phyloP scores from a whole-genome alignment of 208 protist species.

The Zelonia costaricensis region DNA sequence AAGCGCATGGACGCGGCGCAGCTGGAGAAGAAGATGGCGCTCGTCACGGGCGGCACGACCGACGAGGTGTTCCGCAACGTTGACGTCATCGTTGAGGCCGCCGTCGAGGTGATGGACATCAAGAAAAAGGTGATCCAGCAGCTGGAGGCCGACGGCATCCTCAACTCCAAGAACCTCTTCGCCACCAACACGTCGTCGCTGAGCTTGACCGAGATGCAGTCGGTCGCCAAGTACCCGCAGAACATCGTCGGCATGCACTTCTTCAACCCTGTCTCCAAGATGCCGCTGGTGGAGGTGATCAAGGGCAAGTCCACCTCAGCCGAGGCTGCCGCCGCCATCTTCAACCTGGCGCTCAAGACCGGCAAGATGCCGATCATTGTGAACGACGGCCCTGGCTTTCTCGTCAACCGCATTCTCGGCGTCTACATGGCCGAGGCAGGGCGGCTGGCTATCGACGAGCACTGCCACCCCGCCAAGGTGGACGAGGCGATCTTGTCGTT shows the following conservation, averaged over 20 bases:
- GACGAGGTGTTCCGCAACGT: conserved; percentile 42
- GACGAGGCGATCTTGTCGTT: conserved; percentile 82
- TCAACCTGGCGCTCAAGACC: conserved; percentile 73
- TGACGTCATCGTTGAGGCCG: conserved; percentile 93
- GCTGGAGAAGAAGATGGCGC: conserved; percentile 49
- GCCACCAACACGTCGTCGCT: conserved; percentile 95
- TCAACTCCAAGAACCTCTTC: conserved; percentile 74
- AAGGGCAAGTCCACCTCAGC: conserved; percentile 72
- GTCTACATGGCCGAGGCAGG: conserved; percentile 87
- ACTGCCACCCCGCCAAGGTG: conserved; percentile 53
- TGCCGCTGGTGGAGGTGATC: conserved; percentile 94
- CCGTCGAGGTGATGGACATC: conserved; percentile 90
- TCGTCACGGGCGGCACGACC: conserved; percentile 67
- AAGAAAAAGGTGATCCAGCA: conserved; percentile 92
- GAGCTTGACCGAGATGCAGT: conserved; percentile 88
- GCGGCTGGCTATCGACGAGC: conserved; percentile 59
- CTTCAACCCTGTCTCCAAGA: conserved; percentile 94
- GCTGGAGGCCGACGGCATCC: conserved; percentile 68
- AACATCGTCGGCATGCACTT: conserved; percentile 95
- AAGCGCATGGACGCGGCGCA: conserved; percentile 53
- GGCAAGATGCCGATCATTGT: conserved; percentile 94
- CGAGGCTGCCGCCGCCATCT: conserved; percentile 75
- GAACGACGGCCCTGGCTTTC: conserved; percentile 84
- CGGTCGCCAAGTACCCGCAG: conserved; percentile 64
- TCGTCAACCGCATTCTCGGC: conserved; percentile 87